phyloP scores from a whole-genome alignment of 805 yeast species.

The Cyberlindnera americana region DNA sequence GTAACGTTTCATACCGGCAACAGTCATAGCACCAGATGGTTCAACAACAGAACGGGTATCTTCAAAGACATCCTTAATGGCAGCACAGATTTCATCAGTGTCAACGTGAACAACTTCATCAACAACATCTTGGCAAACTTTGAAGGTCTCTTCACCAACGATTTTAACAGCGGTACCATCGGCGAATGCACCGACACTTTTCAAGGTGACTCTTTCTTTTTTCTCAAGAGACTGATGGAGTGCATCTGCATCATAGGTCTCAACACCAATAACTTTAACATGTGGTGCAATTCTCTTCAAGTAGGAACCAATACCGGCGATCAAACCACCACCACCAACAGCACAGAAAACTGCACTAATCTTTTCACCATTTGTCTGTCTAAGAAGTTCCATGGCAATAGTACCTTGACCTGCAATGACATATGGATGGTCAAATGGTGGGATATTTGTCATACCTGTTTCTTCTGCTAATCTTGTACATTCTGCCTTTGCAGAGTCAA shows the following conservation, averaged over 20 bases:
- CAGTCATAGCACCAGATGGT: conserved; percentile 96
- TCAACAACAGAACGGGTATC: conserved; percentile 93
- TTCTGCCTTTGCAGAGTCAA: conserved; percentile 91
- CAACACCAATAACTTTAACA: conserved; percentile 92
- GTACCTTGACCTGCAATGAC: conserved; percentile 99
- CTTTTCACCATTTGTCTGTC: conserved; percentile 77
- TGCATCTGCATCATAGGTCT: conserved; percentile 95
- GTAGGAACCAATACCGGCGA: conserved; percentile 88
- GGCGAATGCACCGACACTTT: conserved; percentile 91
- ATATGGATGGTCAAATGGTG: conserved; percentile 98
- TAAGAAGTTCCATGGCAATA: conserved; percentile 84
- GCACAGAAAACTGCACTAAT: conserved; percentile 87
- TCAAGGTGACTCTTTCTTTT: conserved; percentile 52
- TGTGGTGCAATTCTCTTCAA: conserved; percentile 97
- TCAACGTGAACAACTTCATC: conserved; percentile 84
- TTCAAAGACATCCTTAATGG: conserved; percentile 93
- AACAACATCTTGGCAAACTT: conserved; percentile 71
- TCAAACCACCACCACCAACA: conserved; percentile 96
- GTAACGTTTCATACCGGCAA: conserved; percentile 90
- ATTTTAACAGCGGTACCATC: conserved; percentile 96
- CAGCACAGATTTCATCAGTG: conserved; percentile 96
- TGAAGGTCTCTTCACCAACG: conserved; percentile 88
- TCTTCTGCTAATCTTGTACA: conserved; percentile 68
- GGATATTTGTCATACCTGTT: conserved; percentile 80
- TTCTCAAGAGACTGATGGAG: conserved; percentile 64